phyloP scores from a whole-genome alignment of 192 early-diverging fungal genomes.

The Gonapodya sp. region DNA sequence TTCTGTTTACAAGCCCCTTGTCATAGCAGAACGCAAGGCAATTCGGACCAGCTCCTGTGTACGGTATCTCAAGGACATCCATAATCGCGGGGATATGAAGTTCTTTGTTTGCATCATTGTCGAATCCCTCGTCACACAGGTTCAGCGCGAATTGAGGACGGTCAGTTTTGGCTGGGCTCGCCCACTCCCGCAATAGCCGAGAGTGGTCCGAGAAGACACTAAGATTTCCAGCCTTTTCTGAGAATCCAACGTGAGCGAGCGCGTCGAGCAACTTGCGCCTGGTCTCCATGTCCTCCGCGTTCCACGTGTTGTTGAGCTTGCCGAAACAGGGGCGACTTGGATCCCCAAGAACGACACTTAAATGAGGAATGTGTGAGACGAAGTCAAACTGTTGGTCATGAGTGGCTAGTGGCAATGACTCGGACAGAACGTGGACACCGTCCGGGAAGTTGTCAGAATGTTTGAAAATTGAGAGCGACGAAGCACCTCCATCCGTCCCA shows the following conservation, averaged over 20 bases:
- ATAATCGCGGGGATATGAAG: conserved; percentile 44
- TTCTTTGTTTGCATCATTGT: conserved; percentile 44
- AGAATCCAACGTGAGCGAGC: conserved; percentile 18
- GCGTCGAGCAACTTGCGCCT: conserved; percentile 27
- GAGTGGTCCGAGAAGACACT: background rate
- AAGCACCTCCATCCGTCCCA: too few species aligned
- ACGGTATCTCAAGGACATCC: conserved; percentile 35
- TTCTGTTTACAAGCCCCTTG: conserved; percentile 43
- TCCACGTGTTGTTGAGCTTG: conserved; percentile 50
- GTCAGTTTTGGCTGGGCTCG: conserved; percentile 5
- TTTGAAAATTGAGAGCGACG: too few species aligned
- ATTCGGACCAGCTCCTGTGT: conserved; percentile 45
- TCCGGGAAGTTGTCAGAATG: too few species aligned
- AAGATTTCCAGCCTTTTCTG: conserved; percentile 21
- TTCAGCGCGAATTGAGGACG: conserved; percentile 30
- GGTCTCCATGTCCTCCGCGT: conserved; percentile 39
- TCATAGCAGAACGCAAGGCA: conserved; percentile 45
- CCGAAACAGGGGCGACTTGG: conserved; percentile 34
- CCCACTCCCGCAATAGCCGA: conserved; percentile 5
- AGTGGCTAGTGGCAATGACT: too few species aligned
- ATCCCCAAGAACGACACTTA: conserved; percentile 35
- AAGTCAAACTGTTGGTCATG: too few species aligned
- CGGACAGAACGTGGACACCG: too few species aligned
- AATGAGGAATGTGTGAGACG: background rate
- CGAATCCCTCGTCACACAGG: conserved; percentile 46